A percentile compares a stretch with the other conserved stretches of the same genome.
These are phyloP conservation scores for Dictyostelium discoideum DNA, from an alignment of 78 protist genomes.

Conservation along the genomic window DNA sequence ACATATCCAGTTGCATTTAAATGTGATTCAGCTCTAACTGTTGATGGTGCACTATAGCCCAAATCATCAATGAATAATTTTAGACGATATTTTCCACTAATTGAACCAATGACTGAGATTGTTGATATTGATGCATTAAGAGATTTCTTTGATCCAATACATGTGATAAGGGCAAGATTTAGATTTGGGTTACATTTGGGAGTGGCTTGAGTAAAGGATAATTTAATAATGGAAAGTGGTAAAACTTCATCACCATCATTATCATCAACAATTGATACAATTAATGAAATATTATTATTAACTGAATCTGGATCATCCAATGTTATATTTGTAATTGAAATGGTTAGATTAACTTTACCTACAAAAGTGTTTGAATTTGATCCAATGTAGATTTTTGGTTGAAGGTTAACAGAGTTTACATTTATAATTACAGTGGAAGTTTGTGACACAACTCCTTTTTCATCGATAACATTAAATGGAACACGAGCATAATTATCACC, in stretches of 20 bases:
- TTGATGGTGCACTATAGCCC: background rate
- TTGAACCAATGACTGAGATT: background rate
- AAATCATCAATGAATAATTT: background rate
- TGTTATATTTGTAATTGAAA: background rate
- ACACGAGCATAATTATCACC: background rate
- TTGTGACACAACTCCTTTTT: background rate
- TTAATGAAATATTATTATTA: background rate
- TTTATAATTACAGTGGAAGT: background rate
- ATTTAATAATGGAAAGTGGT: too few relatives aligned
- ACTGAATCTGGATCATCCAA: slow-evolving; percentile 6
- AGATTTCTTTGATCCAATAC: background rate
- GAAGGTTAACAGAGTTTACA: background rate
- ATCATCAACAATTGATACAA: background rate
- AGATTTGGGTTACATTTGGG: background rate
- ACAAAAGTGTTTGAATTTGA: background rate
- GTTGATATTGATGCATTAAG: background rate
- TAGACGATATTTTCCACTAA: background rate
- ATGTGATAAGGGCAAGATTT: too few relatives aligned
- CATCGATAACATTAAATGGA: background rate
- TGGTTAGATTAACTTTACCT: background rate
- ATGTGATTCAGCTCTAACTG: background rate
- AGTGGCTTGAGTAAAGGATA: background rate
- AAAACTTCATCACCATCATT: background rate
- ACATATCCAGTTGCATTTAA: slow-evolving; percentile 2
- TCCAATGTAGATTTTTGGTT: slow-evolving; percentile 9